Evolutionary conservation across 768 basidiomycete genomes (phyloP), one percentile per base, ranked within the genome.

Genomic region (Gyrodon lividus): DNA sequence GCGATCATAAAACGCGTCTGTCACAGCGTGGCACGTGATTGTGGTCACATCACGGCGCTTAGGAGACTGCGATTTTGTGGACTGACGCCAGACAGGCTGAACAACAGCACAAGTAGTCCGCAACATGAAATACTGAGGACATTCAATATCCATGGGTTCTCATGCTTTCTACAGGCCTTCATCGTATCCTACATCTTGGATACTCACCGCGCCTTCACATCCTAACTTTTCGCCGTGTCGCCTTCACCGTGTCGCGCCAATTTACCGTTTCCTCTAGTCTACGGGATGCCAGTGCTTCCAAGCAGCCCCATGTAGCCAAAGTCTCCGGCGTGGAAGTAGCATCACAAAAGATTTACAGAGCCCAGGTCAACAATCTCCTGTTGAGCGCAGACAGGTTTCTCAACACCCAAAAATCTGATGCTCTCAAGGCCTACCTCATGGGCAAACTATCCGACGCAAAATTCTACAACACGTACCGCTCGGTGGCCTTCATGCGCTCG

Each of bases 401-500:
- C 14, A 55, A 62, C 34, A 59, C 61, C 10, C 56, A 57, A 4
- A 57, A 46, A 26, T 55, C 58, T 9, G 44, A 62, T 26, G 30
- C 58, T 14, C 52, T 70, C 43, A 48, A 55, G 19, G 30, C 54
- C 37, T 68, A 58, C 23, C 43, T 70, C 22, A 58, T 66, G 54
- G 20, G 44, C 13, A 57, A 43, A 31, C 43, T 68, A 31, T 65
- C 65, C 14, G 58, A 59, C 30, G 26, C n/a, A 26, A 57, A 54
- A 39, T 68, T 66, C 22, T 39, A 68, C 52, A 70, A 68, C 26
- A 57, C 62, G 0, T 70, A 68, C 24, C 61, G 67, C 8, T 48
- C 59, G 28, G 33, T 40, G n/a, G 62, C 68, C 10, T 79, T 72
- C 55, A 72, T 74, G 52, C 66, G 64, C 17, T 58, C 73, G 41